Percentiles rank a stretch among this genome's conserved stretches.
Conservation (phyloP, 2,329 filamentous ascomycete genomes). For the Colletotrichum musicola region DNA sequence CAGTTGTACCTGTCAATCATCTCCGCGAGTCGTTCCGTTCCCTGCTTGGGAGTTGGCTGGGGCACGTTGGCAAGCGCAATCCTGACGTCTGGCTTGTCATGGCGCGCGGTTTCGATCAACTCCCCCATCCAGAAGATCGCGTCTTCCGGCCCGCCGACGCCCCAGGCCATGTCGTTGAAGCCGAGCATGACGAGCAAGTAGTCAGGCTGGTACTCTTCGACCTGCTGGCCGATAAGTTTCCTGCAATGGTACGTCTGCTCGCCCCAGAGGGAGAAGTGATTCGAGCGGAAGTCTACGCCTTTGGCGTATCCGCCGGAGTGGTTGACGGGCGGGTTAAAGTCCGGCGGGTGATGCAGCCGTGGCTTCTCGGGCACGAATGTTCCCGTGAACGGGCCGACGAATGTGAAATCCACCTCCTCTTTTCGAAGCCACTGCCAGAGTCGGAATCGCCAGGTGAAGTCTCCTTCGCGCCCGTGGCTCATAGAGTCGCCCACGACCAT, state of each 20-base stretch:
- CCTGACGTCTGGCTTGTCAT: constrained; percentile 30
- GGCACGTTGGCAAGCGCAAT: constrained; percentile 49
- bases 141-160: constrained; percentile 39
- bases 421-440: constrained; percentile 54
- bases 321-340: no score
- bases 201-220: constrained; percentile 48
- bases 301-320: constrained; percentile 48
- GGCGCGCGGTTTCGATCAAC: constrained; percentile 46
- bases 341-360: no score
- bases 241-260: constrained; percentile 47
- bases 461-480: constrained; percentile 53
- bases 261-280: constrained; percentile 52
- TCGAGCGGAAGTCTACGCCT: constrained; percentile 46
- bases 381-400: constrained; percentile 54
- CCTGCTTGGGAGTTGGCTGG: constrained; percentile 42
- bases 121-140: constrained; percentile 42
- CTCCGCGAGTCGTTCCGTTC: constrained; percentile 43
- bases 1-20: constrained; percentile 46
- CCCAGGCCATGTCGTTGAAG: constrained; percentile 52
- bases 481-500: constrained; percentile 56
- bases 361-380: constrained; percentile 37
- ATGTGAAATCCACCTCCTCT: constrained; percentile 43
- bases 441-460: constrained; percentile 58
- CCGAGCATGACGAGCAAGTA: constrained; percentile 50
- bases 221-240: constrained; percentile 44